Base-by-base conservation (phyloP, 2,329 filamentous ascomycete species). In the Volutella citrinella region DNA sequence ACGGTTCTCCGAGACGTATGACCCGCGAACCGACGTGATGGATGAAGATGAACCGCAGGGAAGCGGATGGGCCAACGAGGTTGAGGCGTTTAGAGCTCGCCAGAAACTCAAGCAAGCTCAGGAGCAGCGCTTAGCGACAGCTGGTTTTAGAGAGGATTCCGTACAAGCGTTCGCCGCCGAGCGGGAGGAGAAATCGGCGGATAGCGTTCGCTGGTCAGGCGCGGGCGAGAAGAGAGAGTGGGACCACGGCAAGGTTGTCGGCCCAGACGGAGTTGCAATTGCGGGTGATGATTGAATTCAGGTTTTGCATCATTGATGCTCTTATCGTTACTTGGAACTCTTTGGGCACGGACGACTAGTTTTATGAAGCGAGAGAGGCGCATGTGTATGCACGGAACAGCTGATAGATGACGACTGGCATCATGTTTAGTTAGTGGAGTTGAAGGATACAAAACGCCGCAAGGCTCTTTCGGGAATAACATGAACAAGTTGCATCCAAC, bases 31-130 rank as follows among this genome's bases (percentile, higher is more conserved):
- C n/a, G 78, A 86, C 48, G 60, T 83, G 5, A 62, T 68, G 29
- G 71, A 73, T 41, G 63, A 65, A 8, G 37, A 41, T 4, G 66
- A 69, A 2, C 66, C 63, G 4, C 61, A 59, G 15, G 72, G 70
- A 18, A 80, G 82, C 41, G 79, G 87, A 40, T 95, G 88, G 89
- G 84, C 87, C 27, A 78, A 87, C 49, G 80, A 85, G 1, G 68
- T 93, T 2, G 88, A 95, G 60, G 80, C 82, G 5, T 71, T 87
- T 36, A 76, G 84, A 23, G 88, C 95, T 56, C 79, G 87, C n/a
- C 78, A 87, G 46, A 82, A 81, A 46, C 89, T 85, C 78, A 81
- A 79, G 51, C 73, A 81, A 43, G 78, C 82, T 47, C 87, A 88
- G 19, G 85, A 85, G 7, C 82, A 89, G 32, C 70, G 89, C 38